phyloP scores from a whole-genome alignment of 257 asterid genomes.

The Paulownia fortunei region DNA sequence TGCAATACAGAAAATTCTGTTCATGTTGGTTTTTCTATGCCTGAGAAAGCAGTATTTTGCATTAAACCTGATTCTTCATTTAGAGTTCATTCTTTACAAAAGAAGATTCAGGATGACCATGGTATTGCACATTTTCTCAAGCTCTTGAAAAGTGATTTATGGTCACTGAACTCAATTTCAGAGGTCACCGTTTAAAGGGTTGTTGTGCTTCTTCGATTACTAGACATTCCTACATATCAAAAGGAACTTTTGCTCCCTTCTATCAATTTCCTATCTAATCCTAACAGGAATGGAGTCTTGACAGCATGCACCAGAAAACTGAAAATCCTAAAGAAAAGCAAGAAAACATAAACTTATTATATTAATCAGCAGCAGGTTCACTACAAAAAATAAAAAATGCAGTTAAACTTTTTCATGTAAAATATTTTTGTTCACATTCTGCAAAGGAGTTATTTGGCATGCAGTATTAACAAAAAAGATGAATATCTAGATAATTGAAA shows the following conservation, averaged over 20 bases:
- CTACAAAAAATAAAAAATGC: neutral
- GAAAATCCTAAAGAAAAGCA: constrained; percentile 3
- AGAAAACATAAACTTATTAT: neutral
- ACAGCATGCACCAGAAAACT: constrained; percentile 19
- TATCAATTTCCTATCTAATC: constrained; percentile 22
- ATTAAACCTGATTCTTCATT: neutral
- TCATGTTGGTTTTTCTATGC: neutral
- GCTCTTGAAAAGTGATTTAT: neutral
- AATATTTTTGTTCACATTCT: neutral
- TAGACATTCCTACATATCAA: constrained; percentile 6
- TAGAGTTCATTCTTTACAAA: neutral
- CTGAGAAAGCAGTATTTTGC: constrained; percentile 7
- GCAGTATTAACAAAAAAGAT: constrained; percentile 5
- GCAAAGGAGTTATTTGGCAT: constrained; percentile 3
- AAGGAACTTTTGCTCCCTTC: neutral
- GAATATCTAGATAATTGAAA: constrained; percentile 9
- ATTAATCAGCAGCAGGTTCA: neutral
- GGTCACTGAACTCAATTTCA: neutral
- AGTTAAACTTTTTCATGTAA: neutral
- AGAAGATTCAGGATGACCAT: neutral
- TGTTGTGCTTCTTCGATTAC: constrained; percentile 16
- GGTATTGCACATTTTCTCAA: neutral
- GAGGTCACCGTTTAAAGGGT: neutral
- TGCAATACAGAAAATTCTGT: neutral
- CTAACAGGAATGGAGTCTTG: neutral